Conservation (phyloP, 306 rosid genomes). For the Clitoria ternatea region DNA sequence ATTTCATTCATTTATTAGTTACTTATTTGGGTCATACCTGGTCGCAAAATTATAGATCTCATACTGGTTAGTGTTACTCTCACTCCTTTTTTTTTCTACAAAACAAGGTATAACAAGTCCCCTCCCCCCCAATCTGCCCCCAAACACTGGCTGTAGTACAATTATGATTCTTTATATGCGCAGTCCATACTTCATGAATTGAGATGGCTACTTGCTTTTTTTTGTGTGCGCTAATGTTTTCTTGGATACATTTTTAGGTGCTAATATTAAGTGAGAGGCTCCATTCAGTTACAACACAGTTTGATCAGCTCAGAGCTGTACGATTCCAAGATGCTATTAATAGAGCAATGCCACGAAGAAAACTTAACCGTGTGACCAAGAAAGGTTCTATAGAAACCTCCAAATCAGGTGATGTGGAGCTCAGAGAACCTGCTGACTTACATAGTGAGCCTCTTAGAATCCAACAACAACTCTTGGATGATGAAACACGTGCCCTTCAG, state of each 20-base stretch:
- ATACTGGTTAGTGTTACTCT: neutral
- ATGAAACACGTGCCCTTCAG: slow-evolving; percentile 98
- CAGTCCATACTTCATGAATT: slow-evolving; percentile 1
- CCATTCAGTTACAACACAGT: slow-evolving; percentile 77
- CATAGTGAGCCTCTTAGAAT: slow-evolving; percentile 58
- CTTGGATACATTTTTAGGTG: slow-evolving; percentile 46
- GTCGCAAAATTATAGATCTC: neutral
- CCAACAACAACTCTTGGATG: slow-evolving; percentile 84
- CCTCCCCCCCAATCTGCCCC: neutral
- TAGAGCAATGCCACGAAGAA: slow-evolving; percentile 74
- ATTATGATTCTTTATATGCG: neutral
- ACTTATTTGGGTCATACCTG: neutral
- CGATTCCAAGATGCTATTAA: slow-evolving; percentile 89
- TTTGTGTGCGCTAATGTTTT: slow-evolving; percentile 1
- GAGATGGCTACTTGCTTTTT: slow-evolving; percentile 9
- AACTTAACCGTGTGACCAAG: slow-evolving; percentile 42
- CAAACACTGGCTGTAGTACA: neutral
- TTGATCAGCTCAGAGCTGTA: slow-evolving; percentile 91
- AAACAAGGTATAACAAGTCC: neutral
- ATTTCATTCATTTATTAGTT: neutral
- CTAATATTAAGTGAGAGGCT: slow-evolving; percentile 88
- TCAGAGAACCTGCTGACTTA: slow-evolving; percentile 56
- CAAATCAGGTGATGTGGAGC: slow-evolving; percentile 39
- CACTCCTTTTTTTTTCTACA: neutral
- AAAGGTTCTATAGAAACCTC: slow-evolving; percentile 42